phyloP scores from a whole-genome alignment of 139 green algal genomes.

The Zygnema cylindricum region DNA sequence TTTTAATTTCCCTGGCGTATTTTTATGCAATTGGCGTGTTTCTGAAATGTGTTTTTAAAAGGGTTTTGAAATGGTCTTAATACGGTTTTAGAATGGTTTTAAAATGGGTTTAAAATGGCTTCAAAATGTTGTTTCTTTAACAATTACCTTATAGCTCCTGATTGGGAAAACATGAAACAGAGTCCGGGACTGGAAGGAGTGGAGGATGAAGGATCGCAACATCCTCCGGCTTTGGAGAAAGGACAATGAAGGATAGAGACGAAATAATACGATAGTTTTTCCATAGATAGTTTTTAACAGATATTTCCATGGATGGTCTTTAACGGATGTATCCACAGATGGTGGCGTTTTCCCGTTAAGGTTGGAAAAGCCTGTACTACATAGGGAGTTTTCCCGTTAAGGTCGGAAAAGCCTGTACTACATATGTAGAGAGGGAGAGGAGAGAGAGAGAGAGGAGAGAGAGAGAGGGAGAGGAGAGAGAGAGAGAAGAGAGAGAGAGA shows the following conservation, averaged over 20 bases:
- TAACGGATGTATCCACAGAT: neutral
- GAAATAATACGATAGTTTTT: constrained; percentile 30
- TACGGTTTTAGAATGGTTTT: neutral
- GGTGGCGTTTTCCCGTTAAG: neutral
- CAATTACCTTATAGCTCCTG: neutral
- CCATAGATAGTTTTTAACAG: neutral
- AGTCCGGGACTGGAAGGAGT: neutral
- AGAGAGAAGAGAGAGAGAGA: neutral
- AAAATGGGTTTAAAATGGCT: neutral
- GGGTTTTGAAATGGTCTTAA: neutral
- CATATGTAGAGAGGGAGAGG: neutral
- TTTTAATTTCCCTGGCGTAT: too few species aligned
- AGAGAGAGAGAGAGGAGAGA: neutral
- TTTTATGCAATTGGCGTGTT: neutral
- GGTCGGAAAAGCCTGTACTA: neutral
- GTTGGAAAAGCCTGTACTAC: neutral
- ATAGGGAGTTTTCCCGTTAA: neutral
- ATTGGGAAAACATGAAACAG: neutral
- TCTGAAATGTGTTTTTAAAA: neutral
- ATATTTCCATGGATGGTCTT: neutral
- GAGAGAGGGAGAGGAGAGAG: neutral
- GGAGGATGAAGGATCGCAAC: neutral
- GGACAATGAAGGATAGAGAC: neutral
- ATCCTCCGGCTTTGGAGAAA: neutral
- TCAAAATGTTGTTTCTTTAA: neutral